These are phyloP conservation scores for Colletotrichum karsti DNA, from an alignment of 2,329 filamentous ascomycete species.

Conservation along the genomic window DNA sequence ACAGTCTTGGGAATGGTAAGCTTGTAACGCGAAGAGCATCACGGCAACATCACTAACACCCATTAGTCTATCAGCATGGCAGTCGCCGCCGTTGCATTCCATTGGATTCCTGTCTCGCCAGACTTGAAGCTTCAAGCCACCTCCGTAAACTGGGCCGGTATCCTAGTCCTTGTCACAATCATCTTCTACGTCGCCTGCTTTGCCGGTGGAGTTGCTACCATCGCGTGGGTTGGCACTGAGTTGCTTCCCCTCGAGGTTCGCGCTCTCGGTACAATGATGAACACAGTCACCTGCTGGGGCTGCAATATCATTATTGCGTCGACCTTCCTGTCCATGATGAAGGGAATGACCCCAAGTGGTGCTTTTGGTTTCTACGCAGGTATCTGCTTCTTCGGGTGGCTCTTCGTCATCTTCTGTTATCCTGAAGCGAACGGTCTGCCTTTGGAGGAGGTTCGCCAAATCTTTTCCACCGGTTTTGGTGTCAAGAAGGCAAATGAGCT, in stretches of 20 bases:
- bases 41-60: background rate
- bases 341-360: slow-evolving; percentile 56
- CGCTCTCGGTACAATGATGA: slow-evolving; percentile 56
- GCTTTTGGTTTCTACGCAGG: slow-evolving; percentile 62
- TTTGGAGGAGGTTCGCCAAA: slow-evolving; percentile 60
- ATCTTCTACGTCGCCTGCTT: slow-evolving; percentile 56
- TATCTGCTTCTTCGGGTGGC: slow-evolving; percentile 56
- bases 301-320: slow-evolving; percentile 59
- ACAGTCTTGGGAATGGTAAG: slow-evolving; percentile 51
- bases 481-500: slow-evolving; percentile 49
- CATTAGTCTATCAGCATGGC: slow-evolving; percentile 52
- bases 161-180: slow-evolving; percentile 51
- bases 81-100: slow-evolving; percentile 53
- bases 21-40: background rate
- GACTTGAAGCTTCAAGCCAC: slow-evolving; percentile 47
- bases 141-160: slow-evolving; percentile 39
- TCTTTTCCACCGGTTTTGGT: slow-evolving; percentile 58
- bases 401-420: slow-evolving; percentile 58
- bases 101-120: slow-evolving; percentile 52
- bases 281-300: slow-evolving; percentile 56
- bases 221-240: slow-evolving; percentile 56
- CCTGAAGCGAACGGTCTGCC: slow-evolving; percentile 64
- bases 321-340: slow-evolving; percentile 59
- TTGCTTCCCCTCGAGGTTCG: slow-evolving; percentile 57
- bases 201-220: slow-evolving; percentile 54